phyloP scores from a whole-genome alignment of 139 green algal genomes.

The Desmodesmus armatus region DNA sequence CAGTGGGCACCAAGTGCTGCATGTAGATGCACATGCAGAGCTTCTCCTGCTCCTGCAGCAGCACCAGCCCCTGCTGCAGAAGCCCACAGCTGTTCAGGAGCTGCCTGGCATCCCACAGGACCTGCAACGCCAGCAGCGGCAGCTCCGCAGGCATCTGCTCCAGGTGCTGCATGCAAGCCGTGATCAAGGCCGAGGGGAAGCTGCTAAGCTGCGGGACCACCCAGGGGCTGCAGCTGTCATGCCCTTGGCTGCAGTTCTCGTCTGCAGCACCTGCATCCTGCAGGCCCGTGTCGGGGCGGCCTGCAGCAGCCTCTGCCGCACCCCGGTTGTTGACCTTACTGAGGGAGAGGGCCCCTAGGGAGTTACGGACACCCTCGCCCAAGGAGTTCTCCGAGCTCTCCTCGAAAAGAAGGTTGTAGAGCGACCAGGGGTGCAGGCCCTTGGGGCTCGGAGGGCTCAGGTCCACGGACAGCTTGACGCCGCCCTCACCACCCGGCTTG shows the following conservation, averaged over 20 bases:
- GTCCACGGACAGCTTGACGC: too few species aligned
- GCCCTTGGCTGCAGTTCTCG: too few species aligned
- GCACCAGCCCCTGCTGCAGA: neutral
- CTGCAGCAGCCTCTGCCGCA: neutral
- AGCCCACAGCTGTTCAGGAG: neutral
- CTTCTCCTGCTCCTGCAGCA: conserved; percentile 23
- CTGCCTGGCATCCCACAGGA: conserved; percentile 20
- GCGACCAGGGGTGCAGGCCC: neutral
- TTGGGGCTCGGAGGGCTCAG: too few species aligned
- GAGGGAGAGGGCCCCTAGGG: too few species aligned
- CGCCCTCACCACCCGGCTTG: too few species aligned
- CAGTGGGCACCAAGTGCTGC: neutral
- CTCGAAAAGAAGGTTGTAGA: conserved; percentile 23
- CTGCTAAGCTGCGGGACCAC: too few species aligned
- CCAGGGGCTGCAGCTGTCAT: too few species aligned
- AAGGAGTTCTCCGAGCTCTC: neutral
- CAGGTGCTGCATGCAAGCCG: conserved; percentile 18
- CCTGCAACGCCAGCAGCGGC: conserved; percentile 19
- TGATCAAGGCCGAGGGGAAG: conserved; percentile 4
- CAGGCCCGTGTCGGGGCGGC: neutral
- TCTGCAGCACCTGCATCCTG: neutral
- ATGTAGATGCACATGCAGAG: conserved; percentile 16
- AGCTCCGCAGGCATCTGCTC: conserved; percentile 19
- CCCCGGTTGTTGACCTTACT: too few species aligned
- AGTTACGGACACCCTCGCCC: too few species aligned